Evolutionary conservation across 495 filamentous ascomycete species (phyloP), one percentile per base, ranked within the genome.

Genomic region (Penicillium bovifimosum): DNA sequence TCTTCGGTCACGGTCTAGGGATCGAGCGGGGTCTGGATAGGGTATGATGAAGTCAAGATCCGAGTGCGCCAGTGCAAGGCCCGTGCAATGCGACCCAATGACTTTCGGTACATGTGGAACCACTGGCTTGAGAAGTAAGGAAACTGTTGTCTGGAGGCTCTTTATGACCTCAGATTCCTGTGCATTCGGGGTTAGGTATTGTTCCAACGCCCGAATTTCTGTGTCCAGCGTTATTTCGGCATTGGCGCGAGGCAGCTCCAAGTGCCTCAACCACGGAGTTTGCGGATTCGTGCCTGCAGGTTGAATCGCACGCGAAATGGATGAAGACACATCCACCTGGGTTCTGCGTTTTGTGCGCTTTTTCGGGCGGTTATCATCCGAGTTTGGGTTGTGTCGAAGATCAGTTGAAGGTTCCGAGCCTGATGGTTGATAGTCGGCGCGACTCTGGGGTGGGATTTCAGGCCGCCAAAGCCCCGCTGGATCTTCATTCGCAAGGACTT

Each of bases 51-150:
- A 65, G 57, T 84, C 72, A 5, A 86, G 61, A 58, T 76, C 75
- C 10, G 83, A 85, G 31, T 70, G 67, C 16, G 72, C 64, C 36
- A 69, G 43, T 0, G 72, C 74, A 29, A 86, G 61, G n/a, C 79
- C 78, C n/a, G 75, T 83, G 5, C 58, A 46, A 32, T 74, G 66
- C 6, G 80, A 83, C 16, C 82, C 82, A 49, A 79, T 74, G 9
- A 78, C 35, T 34, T 73, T 60, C 6, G 75, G 68, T 6, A 56
- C n/a, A 40, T 64, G 53, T 6, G 63, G 61, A 9, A 66, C 53
- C 5, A 52, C 43, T 6, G 41, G 16, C 18, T 50, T 16, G 3
- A 76, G 52, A 6, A 63, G 26, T 3, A 35, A 47, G 20, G 45
- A 36, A 13, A 79, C 24, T 29, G 69, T 62, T 10, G 54, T 40